These are phyloP conservation scores for Diaporthe australafricana DNA, from an alignment of 2,329 filamentous ascomycete genomes.

Conservation along the genomic window DNA sequence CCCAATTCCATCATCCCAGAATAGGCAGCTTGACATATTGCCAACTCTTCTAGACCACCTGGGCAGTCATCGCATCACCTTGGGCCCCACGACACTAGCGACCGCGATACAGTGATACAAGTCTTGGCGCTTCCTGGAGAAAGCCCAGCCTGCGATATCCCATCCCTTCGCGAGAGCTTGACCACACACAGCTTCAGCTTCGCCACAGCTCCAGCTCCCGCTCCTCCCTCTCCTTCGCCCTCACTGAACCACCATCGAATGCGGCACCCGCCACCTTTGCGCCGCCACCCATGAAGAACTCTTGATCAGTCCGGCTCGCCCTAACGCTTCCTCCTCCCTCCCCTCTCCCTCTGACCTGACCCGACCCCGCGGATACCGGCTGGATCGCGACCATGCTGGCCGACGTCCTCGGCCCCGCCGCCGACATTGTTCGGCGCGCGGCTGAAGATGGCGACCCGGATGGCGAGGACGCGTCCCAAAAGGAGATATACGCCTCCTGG, in stretches of 20 bases:
- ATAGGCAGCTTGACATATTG: conserved; percentile 14
- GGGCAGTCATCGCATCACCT: conserved; percentile 8
- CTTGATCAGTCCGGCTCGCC: background rate
- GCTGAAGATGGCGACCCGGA: conserved; percentile 60
- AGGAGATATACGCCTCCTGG: conserved; percentile 97
- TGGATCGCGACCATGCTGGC: conserved; percentile 48
- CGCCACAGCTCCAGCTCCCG: background rate
- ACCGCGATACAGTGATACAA: background rate
- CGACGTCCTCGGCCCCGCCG: conserved; percentile 49
- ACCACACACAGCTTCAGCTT: background rate
- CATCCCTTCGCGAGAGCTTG: conserved; percentile 19
- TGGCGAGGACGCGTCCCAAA: conserved; percentile 83
- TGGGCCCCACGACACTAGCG: conserved; percentile 21
- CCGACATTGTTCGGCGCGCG: conserved; percentile 55
- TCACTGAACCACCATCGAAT: conserved; percentile 22
- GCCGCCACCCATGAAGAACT: conserved; percentile 22
- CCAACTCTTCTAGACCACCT: conserved; percentile 11
- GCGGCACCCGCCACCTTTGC: conserved; percentile 18
- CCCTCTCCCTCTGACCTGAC: too few relatives aligned
- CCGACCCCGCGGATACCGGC: conserved; percentile 5
- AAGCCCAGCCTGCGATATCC: background rate
- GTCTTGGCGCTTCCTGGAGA: conserved; percentile 20
- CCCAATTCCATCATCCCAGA: conserved; percentile 9
- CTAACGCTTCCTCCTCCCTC: background rate
- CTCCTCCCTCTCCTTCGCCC: background rate